Percentiles rank a stretch among this genome's conserved stretches.
phyloP scores from a whole-genome alignment of 148 eudicot species.

The Dianthus caryophyllus region DNA sequence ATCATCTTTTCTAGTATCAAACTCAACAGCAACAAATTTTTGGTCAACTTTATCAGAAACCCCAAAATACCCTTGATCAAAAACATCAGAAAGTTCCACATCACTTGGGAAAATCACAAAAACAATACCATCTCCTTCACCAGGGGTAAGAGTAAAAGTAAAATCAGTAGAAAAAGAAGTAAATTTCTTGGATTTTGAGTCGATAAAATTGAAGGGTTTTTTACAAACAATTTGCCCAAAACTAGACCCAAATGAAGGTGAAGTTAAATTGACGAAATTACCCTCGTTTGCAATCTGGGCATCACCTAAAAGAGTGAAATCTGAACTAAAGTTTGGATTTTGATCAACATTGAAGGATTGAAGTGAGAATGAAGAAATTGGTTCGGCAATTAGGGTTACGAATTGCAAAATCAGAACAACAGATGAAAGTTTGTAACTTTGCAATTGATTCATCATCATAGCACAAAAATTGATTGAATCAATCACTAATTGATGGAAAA shows the following conservation, averaged over 20 bases:
- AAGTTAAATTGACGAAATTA: conserved; percentile 36
- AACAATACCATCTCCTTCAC: conserved; percentile 46
- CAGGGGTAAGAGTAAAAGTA: conserved; percentile 47
- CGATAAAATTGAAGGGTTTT: conserved; percentile 41
- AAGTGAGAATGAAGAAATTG: conserved; percentile 35
- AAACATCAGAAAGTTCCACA: conserved; percentile 25
- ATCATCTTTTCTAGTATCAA: conserved; percentile 34
- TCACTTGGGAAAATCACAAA: conserved; percentile 39
- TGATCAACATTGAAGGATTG: conserved; percentile 25
- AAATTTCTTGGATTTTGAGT: conserved; percentile 24
- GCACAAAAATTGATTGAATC: background rate
- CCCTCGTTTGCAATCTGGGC: conserved; percentile 38
- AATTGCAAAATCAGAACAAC: conserved; percentile 25
- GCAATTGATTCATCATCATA: conserved; percentile 19
- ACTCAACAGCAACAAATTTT: conserved; percentile 51
- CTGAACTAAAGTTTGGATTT: conserved; percentile 26
- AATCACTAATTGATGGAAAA: background rate
- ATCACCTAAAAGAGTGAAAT: conserved; percentile 55
- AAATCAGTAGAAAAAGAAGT: conserved; percentile 60
- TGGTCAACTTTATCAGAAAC: conserved; percentile 27
- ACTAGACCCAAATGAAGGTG: conserved; percentile 31
- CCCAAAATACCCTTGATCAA: conserved; percentile 29
- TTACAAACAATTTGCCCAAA: conserved; percentile 40
- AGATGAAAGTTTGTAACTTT: conserved; percentile 16
- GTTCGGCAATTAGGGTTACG: conserved; percentile 33